Base-by-base conservation (phyloP, 2,329 filamentous ascomycete genomes). In the Colletotrichum tropicale region DNA sequence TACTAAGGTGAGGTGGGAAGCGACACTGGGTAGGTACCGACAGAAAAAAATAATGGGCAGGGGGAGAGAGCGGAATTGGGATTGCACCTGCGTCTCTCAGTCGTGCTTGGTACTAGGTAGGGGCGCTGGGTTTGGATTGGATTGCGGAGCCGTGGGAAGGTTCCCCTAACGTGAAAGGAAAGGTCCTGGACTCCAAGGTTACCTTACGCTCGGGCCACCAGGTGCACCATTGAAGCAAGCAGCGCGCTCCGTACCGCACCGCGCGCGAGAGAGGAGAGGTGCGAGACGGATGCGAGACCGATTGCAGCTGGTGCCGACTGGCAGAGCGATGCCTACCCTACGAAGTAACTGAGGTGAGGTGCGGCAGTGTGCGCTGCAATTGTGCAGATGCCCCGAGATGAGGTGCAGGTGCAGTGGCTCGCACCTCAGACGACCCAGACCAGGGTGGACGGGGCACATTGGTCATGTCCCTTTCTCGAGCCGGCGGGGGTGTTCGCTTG, bases 161-260 rank as follows among this genome's bases (percentile, higher is more conserved):
- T 73, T 70, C 73, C 73, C 73, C 58, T 68, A 73, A 75, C 64
- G 62, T 68, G 73, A 73, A 68, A 67, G 73, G 73, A 75, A 75
- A 75, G 69, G 61, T 58, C 72, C 60, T 43, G 73, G 68, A 64
- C 61, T 58, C 36, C 70, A 68, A 73, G 70, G 74, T 73, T 73
- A 68, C 70, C 58, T 69, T 52, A 28, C 70, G 74, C 74, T 75
- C 26, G 70, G 74, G 56, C 70, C 74, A 73, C 70, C 58, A 8
- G 28, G 70, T 48, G 74, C 64, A 61, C 73, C 64, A 73, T 75
- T 30, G 56, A 68, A 75, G 62, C 69, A 68, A 73, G 61, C 36
- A 75, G 52, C 21, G 36, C 21, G 55, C 36, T 58, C 24, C 16
- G 38, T 36, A 60, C 48, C 30, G 62, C 28, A 36, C 21, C 24